A percentile compares a stretch with the other conserved stretches of the same genome.
These are phyloP conservation scores for Rasamsonia emersonii DNA, from an alignment of 2,329 filamentous ascomycete genomes.

Conservation along the genomic window DNA sequence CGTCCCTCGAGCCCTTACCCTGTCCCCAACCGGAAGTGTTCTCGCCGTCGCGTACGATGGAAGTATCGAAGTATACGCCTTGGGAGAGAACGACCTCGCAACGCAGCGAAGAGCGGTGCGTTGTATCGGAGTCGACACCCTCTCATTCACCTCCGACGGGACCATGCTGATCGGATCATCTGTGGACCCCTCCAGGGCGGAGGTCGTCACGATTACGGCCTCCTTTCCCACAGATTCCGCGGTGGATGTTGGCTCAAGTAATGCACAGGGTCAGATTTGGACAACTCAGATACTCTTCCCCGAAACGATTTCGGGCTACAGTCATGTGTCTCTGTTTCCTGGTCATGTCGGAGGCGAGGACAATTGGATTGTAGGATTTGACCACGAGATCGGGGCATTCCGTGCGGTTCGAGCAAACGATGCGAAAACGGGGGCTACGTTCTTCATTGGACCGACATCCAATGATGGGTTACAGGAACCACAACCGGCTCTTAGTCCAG, in stretches of 20 bases:
- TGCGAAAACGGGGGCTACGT: constrained; percentile 65
- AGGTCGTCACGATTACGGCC: constrained; percentile 67
- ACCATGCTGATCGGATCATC: constrained; percentile 72
- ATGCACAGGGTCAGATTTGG: constrained; percentile 68
- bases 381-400: constrained; percentile 68
- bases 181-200: constrained; percentile 53
- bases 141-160: constrained; percentile 69
- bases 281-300: constrained; percentile 79
- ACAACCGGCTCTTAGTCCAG: constrained; percentile 59
- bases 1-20: constrained; percentile 64
- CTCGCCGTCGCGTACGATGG: constrained; percentile 78
- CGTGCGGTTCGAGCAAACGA: constrained; percentile 68
- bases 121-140: constrained; percentile 64
- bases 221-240: constrained; percentile 61
- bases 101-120: constrained; percentile 69
- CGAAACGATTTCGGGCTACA: constrained; percentile 69
- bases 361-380: constrained; percentile 69
- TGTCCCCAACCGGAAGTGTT: constrained; percentile 74
- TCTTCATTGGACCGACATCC: constrained; percentile 62
- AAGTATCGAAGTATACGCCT: constrained; percentile 77
- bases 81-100: constrained; percentile 54
- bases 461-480: constrained; percentile 45
- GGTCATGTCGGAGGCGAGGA: constrained; percentile 49
- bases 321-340: constrained; percentile 61
- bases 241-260: constrained; percentile 42